Conservation (phyloP, 2,329 filamentous ascomycete species). For the Aspergillus sp. region DNA sequence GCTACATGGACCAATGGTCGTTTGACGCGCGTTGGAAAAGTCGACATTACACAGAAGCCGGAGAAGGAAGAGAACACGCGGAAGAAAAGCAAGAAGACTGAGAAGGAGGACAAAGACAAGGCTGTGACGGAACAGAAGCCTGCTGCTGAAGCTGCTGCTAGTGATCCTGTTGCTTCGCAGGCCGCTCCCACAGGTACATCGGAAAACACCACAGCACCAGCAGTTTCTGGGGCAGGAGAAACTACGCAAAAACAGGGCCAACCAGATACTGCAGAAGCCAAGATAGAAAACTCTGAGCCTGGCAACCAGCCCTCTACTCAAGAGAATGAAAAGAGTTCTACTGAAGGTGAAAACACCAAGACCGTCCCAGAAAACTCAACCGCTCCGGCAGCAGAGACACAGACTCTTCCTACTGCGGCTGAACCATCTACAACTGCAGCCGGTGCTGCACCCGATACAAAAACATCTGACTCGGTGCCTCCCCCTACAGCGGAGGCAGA, state of each 20-base stretch:
- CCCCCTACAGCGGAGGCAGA: too few relatives aligned
- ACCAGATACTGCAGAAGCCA: neutral
- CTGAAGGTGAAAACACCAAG: neutral
- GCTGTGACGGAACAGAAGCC: constrained; percentile 13
- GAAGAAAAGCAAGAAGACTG: constrained; percentile 28
- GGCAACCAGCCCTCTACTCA: neutral
- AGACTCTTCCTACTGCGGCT: neutral
- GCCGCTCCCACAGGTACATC: too few relatives aligned
- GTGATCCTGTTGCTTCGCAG: too few relatives aligned
- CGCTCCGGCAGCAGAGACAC: neutral
- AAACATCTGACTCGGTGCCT: neutral
- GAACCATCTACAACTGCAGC: constrained; percentile 2
- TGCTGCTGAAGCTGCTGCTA: constrained; percentile 5
- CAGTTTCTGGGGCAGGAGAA: constrained; percentile 5
- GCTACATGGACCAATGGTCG: constrained; percentile 75
- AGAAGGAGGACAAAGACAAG: constrained; percentile 21
- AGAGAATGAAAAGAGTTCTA: neutral
- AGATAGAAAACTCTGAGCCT: neutral
- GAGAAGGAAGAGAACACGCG: constrained; percentile 46
- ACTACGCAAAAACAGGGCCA: constrained; percentile 2
- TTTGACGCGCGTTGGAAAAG: constrained; percentile 65
- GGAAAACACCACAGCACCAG: constrained; percentile 3
- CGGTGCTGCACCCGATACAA: constrained; percentile 1
- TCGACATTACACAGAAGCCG: constrained; percentile 39
- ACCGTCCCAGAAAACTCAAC: neutral